These are phyloP conservation scores for Phallus indusiatus DNA, from an alignment of 768 basidiomycete genomes.

Conservation along the genomic window DNA sequence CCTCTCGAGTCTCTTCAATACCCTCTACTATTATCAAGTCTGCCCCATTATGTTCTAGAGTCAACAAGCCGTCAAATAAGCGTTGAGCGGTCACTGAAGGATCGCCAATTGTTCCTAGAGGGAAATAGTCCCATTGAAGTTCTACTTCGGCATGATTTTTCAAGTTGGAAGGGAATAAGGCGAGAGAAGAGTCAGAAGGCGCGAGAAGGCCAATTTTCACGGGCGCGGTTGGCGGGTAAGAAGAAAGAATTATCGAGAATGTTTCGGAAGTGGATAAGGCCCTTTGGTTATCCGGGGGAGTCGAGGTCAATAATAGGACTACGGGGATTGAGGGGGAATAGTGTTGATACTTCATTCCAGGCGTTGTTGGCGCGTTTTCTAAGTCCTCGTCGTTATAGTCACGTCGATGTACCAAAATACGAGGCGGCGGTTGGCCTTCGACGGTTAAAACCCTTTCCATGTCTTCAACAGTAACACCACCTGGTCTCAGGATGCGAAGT, in stretches of 20 bases:
- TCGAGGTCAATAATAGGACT: constrained; percentile 50
- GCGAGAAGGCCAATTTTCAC: constrained; percentile 59
- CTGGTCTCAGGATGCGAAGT: constrained; percentile 79
- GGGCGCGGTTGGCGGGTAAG: background rate
- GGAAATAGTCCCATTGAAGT: constrained; percentile 3
- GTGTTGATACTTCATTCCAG: constrained; percentile 98
- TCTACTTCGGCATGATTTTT: background rate
- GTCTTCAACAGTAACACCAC: constrained; percentile 87
- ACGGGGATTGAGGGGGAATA: constrained; percentile 91
- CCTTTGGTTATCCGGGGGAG: constrained; percentile 21
- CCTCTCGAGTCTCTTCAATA: constrained; percentile 68
- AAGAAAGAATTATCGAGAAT: constrained; percentile 6
- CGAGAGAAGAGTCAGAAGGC: constrained; percentile 45
- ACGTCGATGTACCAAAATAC: constrained; percentile 67
- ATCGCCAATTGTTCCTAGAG: constrained; percentile 37
- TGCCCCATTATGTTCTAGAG: constrained; percentile 67
- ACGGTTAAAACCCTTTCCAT: constrained; percentile 47
- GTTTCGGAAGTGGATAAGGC: constrained; percentile 1
- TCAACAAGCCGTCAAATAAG: constrained; percentile 80
- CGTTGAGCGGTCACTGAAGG: constrained; percentile 66
- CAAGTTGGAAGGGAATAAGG: constrained; percentile 19
- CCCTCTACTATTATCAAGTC: constrained; percentile 83
- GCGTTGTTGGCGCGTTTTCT: constrained; percentile 81
- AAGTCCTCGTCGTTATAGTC: constrained; percentile 65
- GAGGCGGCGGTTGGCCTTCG: constrained; percentile 11